These are phyloP conservation scores for Penicillium italicum DNA, from an alignment of 2,329 filamentous ascomycete genomes.

Conservation along the genomic window DNA sequence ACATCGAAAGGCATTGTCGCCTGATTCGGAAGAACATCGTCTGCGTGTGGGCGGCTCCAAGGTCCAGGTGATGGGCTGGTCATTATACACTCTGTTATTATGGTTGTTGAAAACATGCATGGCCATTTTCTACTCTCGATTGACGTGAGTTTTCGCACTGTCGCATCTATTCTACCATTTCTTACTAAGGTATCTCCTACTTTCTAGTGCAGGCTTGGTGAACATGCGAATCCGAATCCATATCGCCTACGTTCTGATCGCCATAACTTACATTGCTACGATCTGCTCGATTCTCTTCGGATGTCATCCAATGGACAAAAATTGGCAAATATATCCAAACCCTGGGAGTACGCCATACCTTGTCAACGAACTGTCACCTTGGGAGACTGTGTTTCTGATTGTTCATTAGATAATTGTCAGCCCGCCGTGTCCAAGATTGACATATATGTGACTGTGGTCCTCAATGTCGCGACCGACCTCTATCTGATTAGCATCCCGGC, in stretches of 20 bases:
- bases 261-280: conserved; percentile 49
- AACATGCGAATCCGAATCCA: conserved; percentile 47
- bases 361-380: background rate
- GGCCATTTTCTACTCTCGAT: conserved; percentile 54
- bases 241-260: conserved; percentile 51
- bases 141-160: conserved; percentile 41
- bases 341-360: conserved; percentile 49
- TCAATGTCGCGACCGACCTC: conserved; percentile 56
- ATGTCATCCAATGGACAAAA: conserved; percentile 52
- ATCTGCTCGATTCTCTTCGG: conserved; percentile 51
- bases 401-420: conserved; percentile 44
- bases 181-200: background rate
- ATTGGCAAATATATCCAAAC: conserved; percentile 59
- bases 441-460: conserved; percentile 50
- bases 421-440: conserved; percentile 51
- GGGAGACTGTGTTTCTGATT: background rate
- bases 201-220: conserved; percentile 37
- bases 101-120: conserved; percentile 56
- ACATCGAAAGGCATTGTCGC: conserved; percentile 46
- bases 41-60: conserved; percentile 53
- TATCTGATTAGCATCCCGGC: conserved; percentile 60
- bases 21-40: conserved; percentile 46
- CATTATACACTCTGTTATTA: conserved; percentile 51
- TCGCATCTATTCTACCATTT: background rate
- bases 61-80: conserved; percentile 54